Conservation (phyloP, 2,329 filamentous ascomycete genomes). For the Penicillium expansum region DNA sequence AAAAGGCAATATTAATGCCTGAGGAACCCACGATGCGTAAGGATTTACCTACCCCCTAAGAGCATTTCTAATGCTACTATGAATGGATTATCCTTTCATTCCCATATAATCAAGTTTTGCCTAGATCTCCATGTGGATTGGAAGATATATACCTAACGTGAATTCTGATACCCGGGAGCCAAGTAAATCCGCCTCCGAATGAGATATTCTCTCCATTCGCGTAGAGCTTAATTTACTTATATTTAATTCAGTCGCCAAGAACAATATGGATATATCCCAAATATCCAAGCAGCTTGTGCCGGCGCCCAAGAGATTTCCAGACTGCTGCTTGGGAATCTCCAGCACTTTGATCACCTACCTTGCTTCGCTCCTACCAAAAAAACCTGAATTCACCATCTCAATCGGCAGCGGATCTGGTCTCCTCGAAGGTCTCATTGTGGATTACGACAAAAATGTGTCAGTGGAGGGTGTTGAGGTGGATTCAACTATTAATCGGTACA, state of each 20-base stretch:
- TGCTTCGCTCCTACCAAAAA: slow-evolving; percentile 22
- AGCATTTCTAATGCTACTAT: no score
- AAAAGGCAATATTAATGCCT: not conserved
- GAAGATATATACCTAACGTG: not conserved
- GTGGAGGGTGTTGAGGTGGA: slow-evolving; percentile 51
- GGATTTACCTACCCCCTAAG: no score
- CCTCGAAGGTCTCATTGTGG: slow-evolving; percentile 46
- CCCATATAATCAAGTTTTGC: not conserved
- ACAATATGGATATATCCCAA: slow-evolving; percentile 17
- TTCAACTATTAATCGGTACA: slow-evolving; percentile 45
- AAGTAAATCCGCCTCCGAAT: slow-evolving; percentile 12
- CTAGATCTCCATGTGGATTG: not conserved
- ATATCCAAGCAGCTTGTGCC: slow-evolving; percentile 16
- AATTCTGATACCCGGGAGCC: not conserved
- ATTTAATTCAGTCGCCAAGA: not conserved
- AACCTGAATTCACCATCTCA: slow-evolving; percentile 39
- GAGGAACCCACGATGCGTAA: no score
- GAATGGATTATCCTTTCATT: not conserved
- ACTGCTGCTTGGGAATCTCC: slow-evolving; percentile 32
- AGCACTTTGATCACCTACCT: slow-evolving; percentile 21
- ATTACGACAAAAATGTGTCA: slow-evolving; percentile 23
- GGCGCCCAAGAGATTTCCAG: slow-evolving; percentile 24
- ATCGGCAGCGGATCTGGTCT: slow-evolving; percentile 54
- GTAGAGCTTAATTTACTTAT: no score
- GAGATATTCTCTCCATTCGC: not conserved